Percentiles rank a stretch among this genome's conserved stretches.
These are phyloP conservation scores for Tolypocladium cylindrosporum DNA, from an alignment of 2,329 filamentous ascomycete species.

Conservation along the genomic window DNA sequence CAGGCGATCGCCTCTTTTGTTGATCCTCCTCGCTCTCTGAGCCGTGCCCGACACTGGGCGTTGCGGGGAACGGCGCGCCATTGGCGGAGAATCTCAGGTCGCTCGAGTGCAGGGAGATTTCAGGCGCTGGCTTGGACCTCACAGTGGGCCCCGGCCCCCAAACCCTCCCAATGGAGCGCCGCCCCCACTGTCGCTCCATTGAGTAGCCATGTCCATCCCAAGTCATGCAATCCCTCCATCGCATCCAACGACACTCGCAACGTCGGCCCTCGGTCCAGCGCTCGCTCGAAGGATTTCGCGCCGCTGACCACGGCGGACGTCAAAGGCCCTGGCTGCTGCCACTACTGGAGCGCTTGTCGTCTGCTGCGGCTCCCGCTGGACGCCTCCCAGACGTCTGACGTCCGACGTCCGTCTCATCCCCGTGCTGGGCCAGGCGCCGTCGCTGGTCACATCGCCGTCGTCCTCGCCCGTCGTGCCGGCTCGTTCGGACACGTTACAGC, in stretches of 20 bases:
- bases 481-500: neutral
- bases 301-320: neutral
- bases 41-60: neutral
- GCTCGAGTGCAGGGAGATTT: neutral
- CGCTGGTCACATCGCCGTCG: neutral
- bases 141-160: neutral
- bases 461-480: neutral
- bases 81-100: constrained; percentile 3
- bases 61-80: neutral
- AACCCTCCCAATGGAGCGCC: neutral
- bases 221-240: neutral
- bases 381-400: neutral
- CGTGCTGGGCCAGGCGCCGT: neutral
- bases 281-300: neutral
- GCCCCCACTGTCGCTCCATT: neutral
- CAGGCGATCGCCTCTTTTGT: neutral
- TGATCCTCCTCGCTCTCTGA: neutral
- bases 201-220: neutral
- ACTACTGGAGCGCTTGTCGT: neutral
- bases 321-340: neutral
- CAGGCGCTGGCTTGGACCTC: neutral
- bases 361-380: neutral
- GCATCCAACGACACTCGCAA: neutral
- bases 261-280: neutral
- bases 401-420: neutral